Base-by-base conservation (phyloP, 495 filamentous ascomycete genomes). In the Parathielavia hyrcaniae region DNA sequence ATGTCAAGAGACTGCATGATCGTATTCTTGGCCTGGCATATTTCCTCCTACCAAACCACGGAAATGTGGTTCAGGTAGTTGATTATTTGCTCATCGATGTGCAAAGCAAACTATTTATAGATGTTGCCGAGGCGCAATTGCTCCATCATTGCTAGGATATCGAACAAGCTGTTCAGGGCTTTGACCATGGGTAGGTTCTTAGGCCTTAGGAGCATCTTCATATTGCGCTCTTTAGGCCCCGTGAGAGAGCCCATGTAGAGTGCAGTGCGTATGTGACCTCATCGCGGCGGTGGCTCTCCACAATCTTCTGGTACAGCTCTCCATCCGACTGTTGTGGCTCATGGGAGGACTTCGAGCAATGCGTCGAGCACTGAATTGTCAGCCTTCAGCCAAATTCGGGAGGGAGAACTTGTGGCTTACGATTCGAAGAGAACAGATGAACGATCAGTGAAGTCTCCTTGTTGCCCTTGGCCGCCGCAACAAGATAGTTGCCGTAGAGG, bases 401-500 rank as follows among this genome's bases (percentile, higher is more conserved):
- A 41, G 36, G n/a, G 14, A 17, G 35, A 53, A 16, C 50, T 41
- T 14, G 34, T 53, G 19, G 36, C 50, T 53, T 53, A 53, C 34
- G 14, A 53, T 53, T 36, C 14, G 20, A 4, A 17, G 50, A 41
- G 38, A 53, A 58, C 39, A 58, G 47, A 58, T 58, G 45, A 26
- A 58, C 38, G 47, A 51, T 38, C 11, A 58, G 45, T 8, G 45
- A 51, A 38, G 55, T 58, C 55, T 58, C 55, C 17, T 58, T 52
- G n/a, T 46, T 58, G 4, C 55, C 47, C 47, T 52, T 58, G n/a
- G 55, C 47, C 38, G 38, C 48, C 26, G 39, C 47, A 48, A 52
- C 32, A 52, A 52, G 47, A 52, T 58, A 50, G 1, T 58, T 36
- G 48, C 55, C 19, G 19, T 58, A 58, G 48, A 58, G 48, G 26